Conservation (phyloP, 805 yeast genomes). For the Candida maesae region DNA sequence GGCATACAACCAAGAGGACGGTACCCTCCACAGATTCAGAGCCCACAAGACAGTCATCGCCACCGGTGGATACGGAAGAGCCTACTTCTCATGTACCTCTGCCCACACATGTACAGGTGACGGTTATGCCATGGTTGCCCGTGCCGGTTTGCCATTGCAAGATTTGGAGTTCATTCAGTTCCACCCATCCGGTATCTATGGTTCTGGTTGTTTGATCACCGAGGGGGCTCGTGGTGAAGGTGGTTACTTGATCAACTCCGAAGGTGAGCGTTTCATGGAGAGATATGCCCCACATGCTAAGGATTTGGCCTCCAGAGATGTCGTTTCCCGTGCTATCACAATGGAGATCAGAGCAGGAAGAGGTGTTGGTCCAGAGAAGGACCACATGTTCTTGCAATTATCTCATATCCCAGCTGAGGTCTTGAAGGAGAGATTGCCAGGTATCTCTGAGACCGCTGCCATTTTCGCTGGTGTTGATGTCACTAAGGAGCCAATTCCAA, state of each 20-base stretch:
- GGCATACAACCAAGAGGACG: constrained; percentile 98
- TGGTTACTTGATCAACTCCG: constrained; percentile 92
- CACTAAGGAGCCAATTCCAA: constrained; percentile 98
- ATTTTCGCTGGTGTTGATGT: constrained; percentile 99
- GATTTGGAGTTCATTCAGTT: constrained; percentile 97
- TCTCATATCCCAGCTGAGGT: constrained; percentile 92
- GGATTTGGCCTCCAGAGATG: constrained; percentile 98
- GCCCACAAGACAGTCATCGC: constrained; percentile 96
- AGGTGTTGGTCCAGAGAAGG: constrained; percentile 96
- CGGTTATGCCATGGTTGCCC: constrained; percentile 96
- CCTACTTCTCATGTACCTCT: constrained; percentile 97
- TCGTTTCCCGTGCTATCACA: constrained; percentile 96
- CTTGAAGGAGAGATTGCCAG: constrained; percentile 93
- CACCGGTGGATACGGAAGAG: constrained; percentile 98
- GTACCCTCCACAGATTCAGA: constrained; percentile 95
- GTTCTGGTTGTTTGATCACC: constrained; percentile 97
- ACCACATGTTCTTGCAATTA: constrained; percentile 92
- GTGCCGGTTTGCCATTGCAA: constrained; percentile 97
- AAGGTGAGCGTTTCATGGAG: constrained; percentile 99
- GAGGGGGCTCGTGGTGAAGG: constrained; percentile 99
- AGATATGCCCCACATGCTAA: constrained; percentile 98
- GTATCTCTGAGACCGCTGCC: constrained; percentile 97
- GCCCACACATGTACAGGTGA: constrained; percentile 99
- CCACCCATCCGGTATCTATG: constrained; percentile 99
- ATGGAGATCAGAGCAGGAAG: constrained; percentile 98